Evolutionary conservation across 2,329 filamentous ascomycete genomes (phyloP).

Genomic region (Monilinia fructicola): DNA sequence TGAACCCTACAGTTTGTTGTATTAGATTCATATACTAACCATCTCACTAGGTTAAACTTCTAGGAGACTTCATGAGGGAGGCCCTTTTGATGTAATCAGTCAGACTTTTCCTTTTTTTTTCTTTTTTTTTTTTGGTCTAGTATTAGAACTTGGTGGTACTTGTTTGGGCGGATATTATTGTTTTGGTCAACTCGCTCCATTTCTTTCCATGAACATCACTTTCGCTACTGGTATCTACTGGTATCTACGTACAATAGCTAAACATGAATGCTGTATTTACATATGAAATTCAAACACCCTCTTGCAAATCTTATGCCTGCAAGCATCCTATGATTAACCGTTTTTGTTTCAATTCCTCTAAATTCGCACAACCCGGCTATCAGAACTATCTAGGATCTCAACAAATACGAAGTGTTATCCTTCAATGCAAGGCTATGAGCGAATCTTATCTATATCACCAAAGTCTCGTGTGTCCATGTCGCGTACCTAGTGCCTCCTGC

Average conservation of each 20-base stretch:
- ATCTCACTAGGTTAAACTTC: conserved; percentile 12
- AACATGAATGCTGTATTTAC: background rate
- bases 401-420: background rate
- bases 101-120: conserved; percentile 3
- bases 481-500: background rate
- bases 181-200: background rate
- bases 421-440: background rate
- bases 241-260: background rate
- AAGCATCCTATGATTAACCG: background rate
- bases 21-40: background rate
- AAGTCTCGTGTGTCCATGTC: background rate
- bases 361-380: too few species aligned
- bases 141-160: conserved; percentile 14
- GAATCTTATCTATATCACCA: background rate
- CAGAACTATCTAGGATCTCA: background rate
- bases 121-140: background rate
- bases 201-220: conserved; percentile 1
- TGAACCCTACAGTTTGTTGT: background rate
- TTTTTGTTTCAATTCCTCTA: background rate
- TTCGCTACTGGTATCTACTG: background rate
- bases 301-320: too few species aligned
- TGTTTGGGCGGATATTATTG: background rate
- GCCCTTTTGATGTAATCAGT: conserved; percentile 17
- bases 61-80: conserved; percentile 21
- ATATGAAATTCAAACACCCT: background rate